Evolutionary conservation across 768 basidiomycete species (phyloP), one percentile per base, ranked within the genome.

Genomic region (Polyporus arcularius): DNA sequence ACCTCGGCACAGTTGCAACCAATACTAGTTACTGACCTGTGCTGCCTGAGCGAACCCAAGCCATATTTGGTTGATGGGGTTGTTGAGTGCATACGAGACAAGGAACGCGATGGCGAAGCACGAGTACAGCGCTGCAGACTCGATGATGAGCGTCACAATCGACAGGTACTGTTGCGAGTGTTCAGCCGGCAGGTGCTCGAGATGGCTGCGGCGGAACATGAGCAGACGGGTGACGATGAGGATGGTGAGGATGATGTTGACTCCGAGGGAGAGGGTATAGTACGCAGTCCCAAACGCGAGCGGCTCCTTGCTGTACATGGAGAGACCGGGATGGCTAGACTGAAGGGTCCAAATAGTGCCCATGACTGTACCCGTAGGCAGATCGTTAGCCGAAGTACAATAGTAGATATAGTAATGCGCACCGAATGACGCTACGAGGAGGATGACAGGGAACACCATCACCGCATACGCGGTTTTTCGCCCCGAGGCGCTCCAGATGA

Each of bases 341-440:
- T 78, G 73, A 8, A 80, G 71, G 8, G 77, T 76, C 78, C 78
- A 79, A 0, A 79, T 61, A 0, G 75, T 78, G 46, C 79, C 79
- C 70, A 80, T 71, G 3, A 66, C 79, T 80, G 52, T 35, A 26
- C 9, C 18, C 53, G 14, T 46, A 30, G 12, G 43, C 2, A 30
- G 11, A 32, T 32, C 32, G 28, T 35, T 28, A 47, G 32, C 54
- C 38, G 15, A 18, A 30, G 28, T 35, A 32, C 31, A n/a, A n/a
- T 54, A 30, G 40, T 43, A 6, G 18, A 39, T 40, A 10, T 54
- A 30, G 26, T 35, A 21, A 10, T 16, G 67, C 76, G 50, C 57
- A 81, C 80, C 74, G 45, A 80, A 78, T 16, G 81, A 79, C 0
- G 64, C 75, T 8, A 80, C 39, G 7, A 81, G 65, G 38, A 78